These are phyloP conservation scores for Hypoxylon sp. DNA, from an alignment of 2,329 filamentous ascomycete species.

Conservation along the genomic window DNA sequence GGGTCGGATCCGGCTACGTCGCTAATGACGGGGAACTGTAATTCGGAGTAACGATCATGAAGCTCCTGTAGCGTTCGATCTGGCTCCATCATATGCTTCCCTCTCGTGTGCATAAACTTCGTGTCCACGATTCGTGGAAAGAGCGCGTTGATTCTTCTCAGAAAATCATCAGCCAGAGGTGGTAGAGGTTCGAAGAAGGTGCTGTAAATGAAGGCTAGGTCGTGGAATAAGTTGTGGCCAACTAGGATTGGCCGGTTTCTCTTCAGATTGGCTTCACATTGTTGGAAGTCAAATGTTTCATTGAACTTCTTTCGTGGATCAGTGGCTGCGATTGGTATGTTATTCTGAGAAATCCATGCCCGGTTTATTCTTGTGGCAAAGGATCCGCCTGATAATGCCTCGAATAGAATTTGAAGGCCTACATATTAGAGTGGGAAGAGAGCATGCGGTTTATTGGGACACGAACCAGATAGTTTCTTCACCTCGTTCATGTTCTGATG, in stretches of 20 bases:
- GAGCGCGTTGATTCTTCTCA: constrained; percentile 62
- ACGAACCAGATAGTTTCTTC: constrained; percentile 25
- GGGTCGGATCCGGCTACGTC: constrained; percentile 50
- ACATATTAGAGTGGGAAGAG: constrained; percentile 12
- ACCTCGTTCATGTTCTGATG: constrained; percentile 2
- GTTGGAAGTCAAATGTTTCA: constrained; percentile 24
- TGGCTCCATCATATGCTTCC: constrained; percentile 57
- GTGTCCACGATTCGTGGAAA: constrained; percentile 70
- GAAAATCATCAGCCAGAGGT: constrained; percentile 67
- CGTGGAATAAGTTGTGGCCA: constrained; percentile 76
- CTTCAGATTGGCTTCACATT: constrained; percentile 52
- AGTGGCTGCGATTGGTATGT: background rate
- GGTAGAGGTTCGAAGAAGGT: constrained; percentile 73
- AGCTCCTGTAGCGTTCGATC: constrained; percentile 64
- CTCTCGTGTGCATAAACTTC: constrained; percentile 66
- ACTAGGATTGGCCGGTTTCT: constrained; percentile 62
- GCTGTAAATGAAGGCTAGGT: constrained; percentile 75
- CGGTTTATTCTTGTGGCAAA: constrained; percentile 47
- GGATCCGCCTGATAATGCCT: constrained; percentile 53
- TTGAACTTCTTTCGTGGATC: constrained; percentile 20
- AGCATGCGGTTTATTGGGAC: constrained; percentile 1
- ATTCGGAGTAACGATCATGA: constrained; percentile 58
- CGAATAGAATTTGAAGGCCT: constrained; percentile 54
- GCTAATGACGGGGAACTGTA: constrained; percentile 59
- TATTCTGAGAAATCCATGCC: constrained; percentile 22